A percentile compares a stretch with the other conserved stretches of the same genome.
These are phyloP conservation scores for Rhizophora apiculata DNA, from an alignment of 345 rosid genomes.

Conservation along the genomic window DNA sequence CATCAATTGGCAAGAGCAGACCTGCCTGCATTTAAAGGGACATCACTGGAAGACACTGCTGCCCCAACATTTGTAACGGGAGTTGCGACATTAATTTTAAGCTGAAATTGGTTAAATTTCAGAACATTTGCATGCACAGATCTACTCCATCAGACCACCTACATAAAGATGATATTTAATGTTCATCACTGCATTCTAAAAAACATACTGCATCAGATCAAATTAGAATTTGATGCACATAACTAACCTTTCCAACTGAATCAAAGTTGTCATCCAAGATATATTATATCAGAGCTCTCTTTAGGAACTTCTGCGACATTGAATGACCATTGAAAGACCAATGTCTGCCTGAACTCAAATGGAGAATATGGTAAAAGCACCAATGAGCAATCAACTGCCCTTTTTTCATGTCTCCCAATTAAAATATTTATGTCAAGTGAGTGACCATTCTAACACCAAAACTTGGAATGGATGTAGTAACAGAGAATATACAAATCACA, in stretches of 20 bases:
- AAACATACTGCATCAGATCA: not conserved
- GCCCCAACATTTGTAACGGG: constrained; percentile 38
- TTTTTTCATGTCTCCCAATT: too few species aligned
- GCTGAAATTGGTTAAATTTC: constrained; percentile 47
- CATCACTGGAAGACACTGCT: constrained; percentile 34
- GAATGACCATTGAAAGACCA: constrained; percentile 54
- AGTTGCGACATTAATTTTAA: constrained; percentile 42
- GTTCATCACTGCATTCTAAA: not conserved
- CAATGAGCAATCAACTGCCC: not conserved
- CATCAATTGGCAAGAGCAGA: not conserved
- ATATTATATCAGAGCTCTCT: constrained; percentile 46
- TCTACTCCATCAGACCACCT: constrained; percentile 38
- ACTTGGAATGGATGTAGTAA: not conserved
- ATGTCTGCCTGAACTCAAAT: constrained; percentile 35
- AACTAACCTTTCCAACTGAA: constrained; percentile 42
- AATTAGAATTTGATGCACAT: not conserved
- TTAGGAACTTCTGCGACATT: constrained; percentile 53
- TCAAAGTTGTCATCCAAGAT: constrained; percentile 48
- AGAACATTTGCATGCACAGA: constrained; percentile 41
- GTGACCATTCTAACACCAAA: not conserved
- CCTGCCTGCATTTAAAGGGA: constrained; percentile 36
- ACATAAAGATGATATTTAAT: not conserved
- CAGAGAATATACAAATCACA: not conserved
- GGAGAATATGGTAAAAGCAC: not conserved
- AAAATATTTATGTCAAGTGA: too few species aligned